Conservation (phyloP, 345 rosid genomes). For the Microcos paniculata region DNA sequence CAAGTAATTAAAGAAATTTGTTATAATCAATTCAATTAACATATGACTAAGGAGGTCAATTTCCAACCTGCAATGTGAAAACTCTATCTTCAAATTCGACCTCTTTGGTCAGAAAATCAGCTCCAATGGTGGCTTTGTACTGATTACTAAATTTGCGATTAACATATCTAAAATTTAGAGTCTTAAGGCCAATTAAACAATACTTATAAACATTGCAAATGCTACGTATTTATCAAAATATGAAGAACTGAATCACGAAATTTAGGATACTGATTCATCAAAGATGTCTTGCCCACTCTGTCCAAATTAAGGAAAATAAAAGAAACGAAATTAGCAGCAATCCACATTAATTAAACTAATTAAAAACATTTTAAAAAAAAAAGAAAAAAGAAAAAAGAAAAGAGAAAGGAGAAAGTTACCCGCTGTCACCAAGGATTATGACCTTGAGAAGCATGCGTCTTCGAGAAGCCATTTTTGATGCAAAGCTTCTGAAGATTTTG, state of each 20-base stretch:
- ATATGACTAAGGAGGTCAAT: not conserved
- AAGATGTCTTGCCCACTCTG: slow-evolving; percentile 72
- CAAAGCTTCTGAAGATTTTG: slow-evolving; percentile 1
- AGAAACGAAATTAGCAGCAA: not conserved
- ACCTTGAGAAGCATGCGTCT: slow-evolving; percentile 64
- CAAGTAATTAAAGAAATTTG: not conserved
- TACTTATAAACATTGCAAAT: not conserved
- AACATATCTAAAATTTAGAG: slow-evolving; percentile 42
- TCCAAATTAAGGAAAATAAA: not conserved
- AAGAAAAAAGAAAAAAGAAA: too few relatives aligned
- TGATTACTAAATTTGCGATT: slow-evolving; percentile 63
- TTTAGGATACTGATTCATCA: slow-evolving; percentile 67
- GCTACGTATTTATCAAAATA: not conserved
- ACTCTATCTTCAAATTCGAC: slow-evolving; percentile 56
- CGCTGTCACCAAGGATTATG: slow-evolving; percentile 69
- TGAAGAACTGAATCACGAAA: slow-evolving; percentile 15
- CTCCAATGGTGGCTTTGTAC: slow-evolving; percentile 69
- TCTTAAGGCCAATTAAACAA: slow-evolving; percentile 17
- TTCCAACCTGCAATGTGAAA: slow-evolving; percentile 62
- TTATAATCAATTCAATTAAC: not conserved
- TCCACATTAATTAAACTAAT: not conserved
- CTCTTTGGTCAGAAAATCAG: slow-evolving; percentile 65
- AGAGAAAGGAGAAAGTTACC: slow-evolving; percentile 34
- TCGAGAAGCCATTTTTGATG: slow-evolving; percentile 51
- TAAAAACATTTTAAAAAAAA: not conserved